Percentiles rank a stretch among this genome's conserved stretches.
Evolutionary conservation across 192 early-diverging fungal species (phyloP).

Genomic region (Backusella tarrabulga): DNA sequence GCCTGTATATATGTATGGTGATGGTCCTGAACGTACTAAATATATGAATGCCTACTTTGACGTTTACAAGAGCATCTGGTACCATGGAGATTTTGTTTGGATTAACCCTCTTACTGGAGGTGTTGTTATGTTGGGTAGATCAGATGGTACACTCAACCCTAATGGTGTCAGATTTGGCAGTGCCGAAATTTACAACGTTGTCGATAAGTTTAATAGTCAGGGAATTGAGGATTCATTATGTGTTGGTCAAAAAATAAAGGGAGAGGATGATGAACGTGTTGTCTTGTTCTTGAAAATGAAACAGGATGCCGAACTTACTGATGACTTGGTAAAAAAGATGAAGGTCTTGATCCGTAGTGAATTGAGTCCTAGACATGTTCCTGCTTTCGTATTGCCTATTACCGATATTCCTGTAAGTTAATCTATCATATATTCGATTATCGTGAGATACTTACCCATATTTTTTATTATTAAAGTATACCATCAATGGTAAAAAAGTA

Average conservation of each 20-base stretch:
- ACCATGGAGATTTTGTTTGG: constrained; percentile 93
- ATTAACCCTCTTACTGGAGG: constrained; percentile 85
- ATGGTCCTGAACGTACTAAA: constrained; percentile 62
- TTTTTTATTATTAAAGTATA: constrained; percentile 56
- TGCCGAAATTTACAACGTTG: constrained; percentile 94
- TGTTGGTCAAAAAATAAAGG: constrained; percentile 80
- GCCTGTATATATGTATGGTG: constrained; percentile 95
- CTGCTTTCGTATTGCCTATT: constrained; percentile 78
- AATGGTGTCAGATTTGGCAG: constrained; percentile 90
- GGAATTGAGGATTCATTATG: constrained; percentile 85
- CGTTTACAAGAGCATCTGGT: constrained; percentile 84
- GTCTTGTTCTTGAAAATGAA: constrained; percentile 89
- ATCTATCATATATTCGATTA: not conserved
- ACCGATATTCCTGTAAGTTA: constrained; percentile 76
- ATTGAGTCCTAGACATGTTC: constrained; percentile 91
- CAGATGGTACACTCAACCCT: constrained; percentile 92
- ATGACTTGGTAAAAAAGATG: constrained; percentile 66
- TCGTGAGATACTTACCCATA: not conserved
- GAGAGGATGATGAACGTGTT: constrained; percentile 85
- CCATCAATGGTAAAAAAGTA: constrained; percentile 96
- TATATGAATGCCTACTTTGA: constrained; percentile 91
- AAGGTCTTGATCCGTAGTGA: constrained; percentile 76
- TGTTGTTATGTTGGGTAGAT: constrained; percentile 92
- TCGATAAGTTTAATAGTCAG: constrained; percentile 60
- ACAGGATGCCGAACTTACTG: constrained; percentile 48